Evolutionary conservation across 495 filamentous ascomycete genomes (phyloP).

Genomic region (Terfezia boudieri): DNA sequence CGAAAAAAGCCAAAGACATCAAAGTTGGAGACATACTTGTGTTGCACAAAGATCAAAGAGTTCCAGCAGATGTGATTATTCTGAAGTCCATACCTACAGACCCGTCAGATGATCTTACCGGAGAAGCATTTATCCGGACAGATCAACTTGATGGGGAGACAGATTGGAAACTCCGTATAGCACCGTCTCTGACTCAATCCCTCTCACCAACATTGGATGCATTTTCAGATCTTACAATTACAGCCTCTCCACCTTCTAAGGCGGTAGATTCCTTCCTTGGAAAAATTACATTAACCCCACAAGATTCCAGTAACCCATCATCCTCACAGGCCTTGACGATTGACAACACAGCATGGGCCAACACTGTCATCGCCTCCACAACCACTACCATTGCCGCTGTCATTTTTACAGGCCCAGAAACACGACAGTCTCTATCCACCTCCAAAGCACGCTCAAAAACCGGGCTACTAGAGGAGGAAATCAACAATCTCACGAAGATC

Average conservation of each 20-base stretch:
- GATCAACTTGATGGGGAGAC: slow-evolving; percentile 98
- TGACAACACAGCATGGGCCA: slow-evolving; percentile 97
- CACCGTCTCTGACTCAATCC: slow-evolving; percentile 59
- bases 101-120: slow-evolving; percentile 17
- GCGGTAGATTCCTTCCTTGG: slow-evolving; percentile 88
- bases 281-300: slow-evolving; percentile 36
- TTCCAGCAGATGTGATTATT: slow-evolving; percentile 88
- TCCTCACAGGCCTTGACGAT: slow-evolving; percentile 56
- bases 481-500: slow-evolving; percentile 96
- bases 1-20: slow-evolving; percentile 66
- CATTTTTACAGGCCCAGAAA: slow-evolving; percentile 86
- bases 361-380: slow-evolving; percentile 87
- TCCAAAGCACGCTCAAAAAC: slow-evolving; percentile 78
- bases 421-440: slow-evolving; percentile 81
- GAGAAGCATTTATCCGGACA: slow-evolving; percentile 88
- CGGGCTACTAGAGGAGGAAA: slow-evolving; percentile 82
- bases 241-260: slow-evolving; percentile 68
- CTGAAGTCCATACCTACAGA: slow-evolving; percentile 63
- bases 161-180: slow-evolving; percentile 90
- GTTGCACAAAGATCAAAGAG: slow-evolving; percentile 67
- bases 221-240: slow-evolving; percentile 50
- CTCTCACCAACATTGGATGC: slow-evolving; percentile 34
- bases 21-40: slow-evolving; percentile 90
- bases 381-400: slow-evolving; percentile 69
- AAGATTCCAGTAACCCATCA: slow-evolving; percentile 2